A percentile compares a stretch with the other conserved stretches of the same genome.
These are phyloP conservation scores for Chenopodium album DNA, from an alignment of 148 eudicot species.

Conservation along the genomic window DNA sequence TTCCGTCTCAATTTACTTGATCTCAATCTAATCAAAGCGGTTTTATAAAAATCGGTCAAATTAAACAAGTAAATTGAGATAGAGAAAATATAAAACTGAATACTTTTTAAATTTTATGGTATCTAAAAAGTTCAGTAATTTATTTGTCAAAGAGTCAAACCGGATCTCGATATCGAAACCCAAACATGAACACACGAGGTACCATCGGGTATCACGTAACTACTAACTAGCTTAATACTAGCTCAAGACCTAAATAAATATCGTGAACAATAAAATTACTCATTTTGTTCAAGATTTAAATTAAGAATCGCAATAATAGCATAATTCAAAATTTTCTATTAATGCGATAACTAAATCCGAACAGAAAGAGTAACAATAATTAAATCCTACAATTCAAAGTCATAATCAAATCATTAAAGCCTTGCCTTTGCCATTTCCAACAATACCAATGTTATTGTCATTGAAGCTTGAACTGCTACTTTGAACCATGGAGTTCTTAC, in stretches of 20 bases:
- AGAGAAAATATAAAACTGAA: too few relatives aligned
- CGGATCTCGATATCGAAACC: conserved; percentile 1
- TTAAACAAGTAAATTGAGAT: too few relatives aligned
- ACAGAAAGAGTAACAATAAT: neutral
- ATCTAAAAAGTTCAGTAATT: neutral
- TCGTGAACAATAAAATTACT: too few relatives aligned
- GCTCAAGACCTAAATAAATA: too few relatives aligned
- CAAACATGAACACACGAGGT: conserved; percentile 2
- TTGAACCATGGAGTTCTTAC: conserved; percentile 82
- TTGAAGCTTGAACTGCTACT: conserved; percentile 27
- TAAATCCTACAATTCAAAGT: neutral
- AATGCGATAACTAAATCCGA: neutral
- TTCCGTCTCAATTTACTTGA: too few relatives aligned
- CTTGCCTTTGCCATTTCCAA: conserved; percentile 15
- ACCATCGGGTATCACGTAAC: neutral
- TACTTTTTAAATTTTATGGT: neutral
- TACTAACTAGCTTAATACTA: neutral
- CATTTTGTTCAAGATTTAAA: too few relatives aligned
- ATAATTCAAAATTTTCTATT: too few relatives aligned
- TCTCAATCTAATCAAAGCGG: too few relatives aligned
- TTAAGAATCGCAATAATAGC: too few relatives aligned
- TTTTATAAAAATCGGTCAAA: too few relatives aligned
- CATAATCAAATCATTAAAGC: conserved; percentile 9
- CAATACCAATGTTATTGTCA: neutral
- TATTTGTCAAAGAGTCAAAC: conserved; percentile 17